Percentiles rank a stretch among this genome's conserved stretches.
These are phyloP conservation scores for Fonsecaea multimorphosa DNA, from an alignment of 2,329 filamentous ascomycete genomes.

Conservation along the genomic window DNA sequence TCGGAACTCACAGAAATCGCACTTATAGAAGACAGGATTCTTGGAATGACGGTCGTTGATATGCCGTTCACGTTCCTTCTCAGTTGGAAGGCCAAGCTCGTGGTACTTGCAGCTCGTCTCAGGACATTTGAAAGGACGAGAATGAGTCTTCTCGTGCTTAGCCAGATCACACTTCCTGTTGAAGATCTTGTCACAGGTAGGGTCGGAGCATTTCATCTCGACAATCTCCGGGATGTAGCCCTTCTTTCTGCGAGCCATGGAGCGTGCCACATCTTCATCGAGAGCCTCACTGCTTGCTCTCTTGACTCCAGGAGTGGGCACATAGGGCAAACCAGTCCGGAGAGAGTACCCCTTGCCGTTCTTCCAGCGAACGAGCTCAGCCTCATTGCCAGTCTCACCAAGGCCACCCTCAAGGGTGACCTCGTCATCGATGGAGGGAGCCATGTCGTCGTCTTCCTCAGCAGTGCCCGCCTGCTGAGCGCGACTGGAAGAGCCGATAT, in stretches of 20 bases:
- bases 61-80: slow-evolving; percentile 96
- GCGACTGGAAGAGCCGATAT: slow-evolving; percentile 76
- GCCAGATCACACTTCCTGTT: slow-evolving; percentile 96
- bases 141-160: slow-evolving; percentile 98
- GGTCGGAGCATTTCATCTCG: slow-evolving; percentile 76
- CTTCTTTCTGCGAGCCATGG: slow-evolving; percentile 96
- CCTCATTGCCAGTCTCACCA: slow-evolving; percentile 78
- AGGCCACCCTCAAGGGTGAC: slow-evolving; percentile 82
- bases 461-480: slow-evolving; percentile 59
- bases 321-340: slow-evolving; percentile 70
- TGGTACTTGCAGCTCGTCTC: slow-evolving; percentile 85
- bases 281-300: slow-evolving; percentile 64
- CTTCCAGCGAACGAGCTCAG: slow-evolving; percentile 81
- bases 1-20: slow-evolving; percentile 87
- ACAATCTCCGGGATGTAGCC: slow-evolving; percentile 85
- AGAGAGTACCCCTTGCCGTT: slow-evolving; percentile 81
- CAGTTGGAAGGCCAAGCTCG: slow-evolving; percentile 89
- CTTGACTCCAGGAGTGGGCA: slow-evolving; percentile 57
- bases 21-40: slow-evolving; percentile 80
- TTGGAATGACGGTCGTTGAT: slow-evolving; percentile 93
- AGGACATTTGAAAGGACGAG: slow-evolving; percentile 92
- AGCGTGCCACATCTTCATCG: slow-evolving; percentile 82
- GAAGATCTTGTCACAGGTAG: slow-evolving; percentile 86
- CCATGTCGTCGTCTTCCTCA: slow-evolving; percentile 56
- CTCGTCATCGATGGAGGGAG: slow-evolving; percentile 67